These are phyloP conservation scores for Mycena filopes DNA, from an alignment of 768 basidiomycete genomes.

Conservation along the genomic window DNA sequence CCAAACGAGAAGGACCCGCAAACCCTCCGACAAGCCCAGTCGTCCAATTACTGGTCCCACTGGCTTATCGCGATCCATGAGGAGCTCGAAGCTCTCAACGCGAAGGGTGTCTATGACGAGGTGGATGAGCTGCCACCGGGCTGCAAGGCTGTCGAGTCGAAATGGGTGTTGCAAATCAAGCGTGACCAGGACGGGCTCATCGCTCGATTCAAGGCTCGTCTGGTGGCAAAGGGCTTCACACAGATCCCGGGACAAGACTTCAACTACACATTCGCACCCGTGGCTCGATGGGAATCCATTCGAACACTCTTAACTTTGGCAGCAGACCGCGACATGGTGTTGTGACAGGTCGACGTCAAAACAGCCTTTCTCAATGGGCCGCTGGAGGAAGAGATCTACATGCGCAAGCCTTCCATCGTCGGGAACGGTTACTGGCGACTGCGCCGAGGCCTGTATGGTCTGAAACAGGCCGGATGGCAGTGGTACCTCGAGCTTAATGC, in stretches of 20 bases:
- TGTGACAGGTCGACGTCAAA: constrained; percentile 47
- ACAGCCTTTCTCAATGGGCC: constrained; percentile 43
- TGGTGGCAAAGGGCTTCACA: constrained; percentile 32
- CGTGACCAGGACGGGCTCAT: constrained; percentile 26
- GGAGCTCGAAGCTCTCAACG: constrained; percentile 37
- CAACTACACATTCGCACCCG: too few species aligned
- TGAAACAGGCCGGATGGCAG: constrained; percentile 14
- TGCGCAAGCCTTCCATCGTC: constrained; percentile 16
- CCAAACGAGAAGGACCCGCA: constrained; percentile 21
- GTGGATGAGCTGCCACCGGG: constrained; percentile 21
- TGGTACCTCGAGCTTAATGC: constrained; percentile 13
- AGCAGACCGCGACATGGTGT: constrained; percentile 37
- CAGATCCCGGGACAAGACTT: constrained; percentile 46
- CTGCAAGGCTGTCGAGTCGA: constrained; percentile 20
- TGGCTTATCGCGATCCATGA: constrained; percentile 30
- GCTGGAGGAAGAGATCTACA: constrained; percentile 27
- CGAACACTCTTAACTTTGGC: constrained; percentile 37
- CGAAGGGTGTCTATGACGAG: constrained; percentile 36
- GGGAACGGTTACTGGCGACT: constrained; percentile 21
- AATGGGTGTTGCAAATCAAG: constrained; percentile 34
- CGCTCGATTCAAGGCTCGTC: constrained; percentile 3
- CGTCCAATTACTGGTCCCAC: constrained; percentile 33
- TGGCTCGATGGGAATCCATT: too few species aligned
- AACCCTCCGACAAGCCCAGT: constrained; percentile 36
- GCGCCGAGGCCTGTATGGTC: neutral